Conservation (phyloP, 2,329 filamentous ascomycete genomes). For the Xylariomycetidae sp. region DNA sequence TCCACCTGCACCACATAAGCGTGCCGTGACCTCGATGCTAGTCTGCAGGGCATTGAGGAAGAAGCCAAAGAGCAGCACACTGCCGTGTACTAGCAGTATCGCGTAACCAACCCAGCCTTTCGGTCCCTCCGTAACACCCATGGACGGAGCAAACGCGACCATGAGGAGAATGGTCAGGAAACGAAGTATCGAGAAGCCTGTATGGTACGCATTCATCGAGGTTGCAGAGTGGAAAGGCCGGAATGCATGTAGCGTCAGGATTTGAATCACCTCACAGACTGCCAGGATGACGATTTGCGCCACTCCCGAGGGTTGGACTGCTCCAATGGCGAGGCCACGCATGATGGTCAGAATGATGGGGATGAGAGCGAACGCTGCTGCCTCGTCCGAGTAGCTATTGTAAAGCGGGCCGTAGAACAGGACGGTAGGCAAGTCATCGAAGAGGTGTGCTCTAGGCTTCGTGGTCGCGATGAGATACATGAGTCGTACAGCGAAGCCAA, state of each 20-base stretch:
- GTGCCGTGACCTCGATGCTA: constrained; percentile 78
- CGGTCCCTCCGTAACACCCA: constrained; percentile 69
- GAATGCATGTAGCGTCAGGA: constrained; percentile 83
- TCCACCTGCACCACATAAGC: constrained; percentile 75
- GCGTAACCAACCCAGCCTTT: constrained; percentile 96
- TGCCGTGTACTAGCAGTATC: constrained; percentile 78
- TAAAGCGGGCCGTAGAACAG: constrained; percentile 89
- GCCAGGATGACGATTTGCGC: constrained; percentile 88
- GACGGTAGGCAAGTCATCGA: constrained; percentile 87
- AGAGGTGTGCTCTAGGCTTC: constrained; percentile 77
- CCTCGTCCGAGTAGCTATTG: constrained; percentile 94
- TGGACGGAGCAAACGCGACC: constrained; percentile 76
- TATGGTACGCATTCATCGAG: constrained; percentile 96
- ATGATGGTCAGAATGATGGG: constrained; percentile 80
- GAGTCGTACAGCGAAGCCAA: constrained; percentile 72
- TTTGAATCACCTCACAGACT: constrained; percentile 87
- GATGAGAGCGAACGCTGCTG: constrained; percentile 82
- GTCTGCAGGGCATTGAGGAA: constrained; percentile 89
- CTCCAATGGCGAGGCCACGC: constrained; percentile 84
- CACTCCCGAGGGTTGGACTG: constrained; percentile 86
- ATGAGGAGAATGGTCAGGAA: constrained; percentile 71
- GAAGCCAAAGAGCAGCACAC: constrained; percentile 84
- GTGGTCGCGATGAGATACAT: constrained; percentile 75
- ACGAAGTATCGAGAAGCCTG: constrained; percentile 71
- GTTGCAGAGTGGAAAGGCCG: constrained; percentile 84